Evolutionary conservation across 345 rosid genomes (phyloP), one percentile per base, ranked within the genome.

Genomic region (Gynandropsis gynandra): DNA sequence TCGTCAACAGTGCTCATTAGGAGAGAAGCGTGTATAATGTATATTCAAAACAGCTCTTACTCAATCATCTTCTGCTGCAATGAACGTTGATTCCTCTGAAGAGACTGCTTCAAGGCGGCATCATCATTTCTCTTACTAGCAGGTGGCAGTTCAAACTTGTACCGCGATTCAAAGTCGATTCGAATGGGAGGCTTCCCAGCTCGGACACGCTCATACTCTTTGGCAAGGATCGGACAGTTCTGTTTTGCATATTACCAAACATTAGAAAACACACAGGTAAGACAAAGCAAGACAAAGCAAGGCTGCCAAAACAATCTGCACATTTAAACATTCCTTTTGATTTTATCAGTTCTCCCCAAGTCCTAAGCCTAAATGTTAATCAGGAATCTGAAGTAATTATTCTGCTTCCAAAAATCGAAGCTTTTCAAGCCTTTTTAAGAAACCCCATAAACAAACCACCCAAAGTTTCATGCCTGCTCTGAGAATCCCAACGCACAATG

Each of bases 161-260:
- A 87, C 16, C 89, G 69, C 0, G 93, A 77, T 34, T 68, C 68
- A 24, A 80, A 77, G 72, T 92, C 98, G 32, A 84, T 75, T 36
- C 77, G 67, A 27, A 67, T 74, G 0, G 98, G 96, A 13, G 96
- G 95, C 74, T 74, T 87, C 58, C 98, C 96, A 4, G 93, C 92
- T 61, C 95, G 70, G 65, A 92, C 89, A 7, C 98, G 95, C 52
- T 82, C 98, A 31, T 82, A 80, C 72, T 92, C 98, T 72, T 77
- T 87, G 16, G 83, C 93, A 31, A 92, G 76, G 68, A 87, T 68
- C 4, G 98, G 89, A 50, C 90, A 76, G 58, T 76, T 72, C 96
- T 90, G 83, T 45, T 10, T 71, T 66, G 33, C 48, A 61, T 56
- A 54, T 48, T 10, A 11, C 44, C 29, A 24, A 24, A 5, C 29